These are phyloP conservation scores for Colletotrichum theobromicola DNA, from an alignment of 2,329 filamentous ascomycete species.

Conservation along the genomic window DNA sequence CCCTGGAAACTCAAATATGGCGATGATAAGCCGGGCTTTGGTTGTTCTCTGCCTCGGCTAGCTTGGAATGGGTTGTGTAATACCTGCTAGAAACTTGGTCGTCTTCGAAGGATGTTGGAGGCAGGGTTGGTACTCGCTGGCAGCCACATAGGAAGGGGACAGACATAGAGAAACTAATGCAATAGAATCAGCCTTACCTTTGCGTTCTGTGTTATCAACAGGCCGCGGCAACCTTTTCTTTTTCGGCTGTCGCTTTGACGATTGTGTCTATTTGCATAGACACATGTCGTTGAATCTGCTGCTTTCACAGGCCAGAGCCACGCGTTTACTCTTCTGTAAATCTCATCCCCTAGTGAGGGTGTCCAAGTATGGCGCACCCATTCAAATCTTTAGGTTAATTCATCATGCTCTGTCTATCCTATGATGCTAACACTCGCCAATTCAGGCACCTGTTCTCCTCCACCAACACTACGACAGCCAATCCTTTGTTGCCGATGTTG, in stretches of 20 bases:
- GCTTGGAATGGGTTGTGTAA: not conserved
- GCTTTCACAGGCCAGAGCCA: not conserved
- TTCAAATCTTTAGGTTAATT: not conserved
- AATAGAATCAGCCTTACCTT: not conserved
- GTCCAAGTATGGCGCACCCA: not conserved
- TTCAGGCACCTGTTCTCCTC: no score
- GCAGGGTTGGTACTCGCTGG: not conserved
- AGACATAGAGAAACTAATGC: conserved; percentile 6
- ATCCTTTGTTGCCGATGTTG: no score
- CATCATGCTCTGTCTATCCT: not conserved
- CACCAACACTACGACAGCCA: no score
- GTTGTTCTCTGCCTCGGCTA: conserved; percentile 9
- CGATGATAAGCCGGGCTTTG: not conserved
- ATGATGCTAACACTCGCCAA: not conserved
- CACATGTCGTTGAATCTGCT: not conserved
- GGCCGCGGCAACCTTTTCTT: not conserved
- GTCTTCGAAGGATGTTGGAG: not conserved
- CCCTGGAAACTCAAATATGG: not conserved
- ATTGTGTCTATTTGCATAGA: not conserved
- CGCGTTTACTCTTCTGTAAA: not conserved
- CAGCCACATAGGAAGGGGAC: not conserved
- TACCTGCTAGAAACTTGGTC: not conserved
- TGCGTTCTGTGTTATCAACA: not conserved
- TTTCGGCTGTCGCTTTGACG: not conserved
- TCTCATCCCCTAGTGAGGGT: not conserved